Percentiles rank a stretch among this genome's conserved stretches.
phyloP scores from a whole-genome alignment of 495 filamentous ascomycete species.

The Letharia lupina region DNA sequence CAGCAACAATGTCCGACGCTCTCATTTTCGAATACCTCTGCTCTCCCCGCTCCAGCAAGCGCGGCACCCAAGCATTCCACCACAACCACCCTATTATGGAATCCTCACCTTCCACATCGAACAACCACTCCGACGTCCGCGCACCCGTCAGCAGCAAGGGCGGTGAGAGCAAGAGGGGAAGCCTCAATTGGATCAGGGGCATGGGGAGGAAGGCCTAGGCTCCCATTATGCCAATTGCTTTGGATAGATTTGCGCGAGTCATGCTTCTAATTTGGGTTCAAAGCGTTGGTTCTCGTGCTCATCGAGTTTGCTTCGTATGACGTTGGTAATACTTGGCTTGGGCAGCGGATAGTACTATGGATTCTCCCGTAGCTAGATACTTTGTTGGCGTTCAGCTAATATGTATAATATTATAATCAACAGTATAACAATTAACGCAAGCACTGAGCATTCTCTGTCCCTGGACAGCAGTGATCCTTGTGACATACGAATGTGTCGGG shows the following conservation, averaged over 20 bases:
- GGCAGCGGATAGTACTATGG: background rate
- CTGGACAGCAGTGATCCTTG: too few relatives aligned
- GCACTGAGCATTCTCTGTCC: too few relatives aligned
- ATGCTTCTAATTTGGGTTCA: too few relatives aligned
- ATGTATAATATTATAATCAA: background rate
- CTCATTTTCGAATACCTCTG: conserved; percentile 8
- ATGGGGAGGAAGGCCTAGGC: background rate
- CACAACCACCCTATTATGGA: background rate
- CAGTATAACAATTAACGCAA: background rate
- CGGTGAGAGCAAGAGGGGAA: background rate
- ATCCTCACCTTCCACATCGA: background rate
- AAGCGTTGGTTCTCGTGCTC: too few relatives aligned
- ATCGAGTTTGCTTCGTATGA: too few relatives aligned
- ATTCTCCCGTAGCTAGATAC: background rate
- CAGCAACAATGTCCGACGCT: conserved; percentile 5
- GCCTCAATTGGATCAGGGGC: background rate
- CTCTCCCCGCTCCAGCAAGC: background rate
- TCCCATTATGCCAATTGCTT: background rate
- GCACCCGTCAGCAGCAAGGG: background rate
- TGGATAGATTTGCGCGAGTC: background rate
- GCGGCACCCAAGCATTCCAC: conserved; percentile 18
- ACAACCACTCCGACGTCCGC: background rate
- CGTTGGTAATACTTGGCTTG: background rate
- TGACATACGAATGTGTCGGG: too few relatives aligned
- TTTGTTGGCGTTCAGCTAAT: background rate